Conservation (phyloP, 2,329 filamentous ascomycete genomes). For the Paradendryphiella salina region DNA sequence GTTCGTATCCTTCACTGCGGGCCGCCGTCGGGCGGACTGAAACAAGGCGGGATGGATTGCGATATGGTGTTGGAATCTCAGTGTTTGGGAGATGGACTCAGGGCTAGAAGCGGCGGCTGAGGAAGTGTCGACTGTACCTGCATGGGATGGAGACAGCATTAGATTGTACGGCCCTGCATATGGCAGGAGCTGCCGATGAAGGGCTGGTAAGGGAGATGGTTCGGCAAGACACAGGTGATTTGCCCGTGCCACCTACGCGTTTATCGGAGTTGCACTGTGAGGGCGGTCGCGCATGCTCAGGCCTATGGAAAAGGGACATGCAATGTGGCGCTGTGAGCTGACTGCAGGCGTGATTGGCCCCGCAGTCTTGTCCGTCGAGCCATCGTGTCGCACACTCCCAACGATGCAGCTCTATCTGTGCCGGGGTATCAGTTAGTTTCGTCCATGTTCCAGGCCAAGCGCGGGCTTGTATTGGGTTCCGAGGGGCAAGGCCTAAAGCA, state of each 20-base stretch:
- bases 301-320: neutral
- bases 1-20: slow-evolving; percentile 1
- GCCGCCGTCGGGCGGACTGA: slow-evolving; percentile 4
- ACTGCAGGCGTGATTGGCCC: slow-evolving; percentile 7
- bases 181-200: neutral
- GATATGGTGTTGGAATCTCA: slow-evolving; percentile 6
- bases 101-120: neutral
- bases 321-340: slow-evolving; percentile 9
- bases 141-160: slow-evolving; percentile 10
- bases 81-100: neutral
- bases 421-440: neutral
- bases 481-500: slow-evolving; percentile 10
- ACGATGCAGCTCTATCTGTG: neutral
- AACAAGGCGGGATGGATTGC: slow-evolving; percentile 1
- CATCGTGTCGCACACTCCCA: neutral
- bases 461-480: slow-evolving; percentile 18
- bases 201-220: neutral
- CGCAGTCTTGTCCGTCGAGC: neutral
- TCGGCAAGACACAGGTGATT: slow-evolving; percentile 8
- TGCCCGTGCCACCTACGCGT: neutral
- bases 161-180: slow-evolving; percentile 17
- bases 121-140: slow-evolving; percentile 18
- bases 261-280: too few species aligned
- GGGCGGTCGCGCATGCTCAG: neutral
- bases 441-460: slow-evolving; percentile 1